Percentiles rank a stretch among this genome's conserved stretches.
These are phyloP conservation scores for Xylaria flabelliformis DNA, from an alignment of 495 filamentous ascomycete species.

Conservation along the genomic window DNA sequence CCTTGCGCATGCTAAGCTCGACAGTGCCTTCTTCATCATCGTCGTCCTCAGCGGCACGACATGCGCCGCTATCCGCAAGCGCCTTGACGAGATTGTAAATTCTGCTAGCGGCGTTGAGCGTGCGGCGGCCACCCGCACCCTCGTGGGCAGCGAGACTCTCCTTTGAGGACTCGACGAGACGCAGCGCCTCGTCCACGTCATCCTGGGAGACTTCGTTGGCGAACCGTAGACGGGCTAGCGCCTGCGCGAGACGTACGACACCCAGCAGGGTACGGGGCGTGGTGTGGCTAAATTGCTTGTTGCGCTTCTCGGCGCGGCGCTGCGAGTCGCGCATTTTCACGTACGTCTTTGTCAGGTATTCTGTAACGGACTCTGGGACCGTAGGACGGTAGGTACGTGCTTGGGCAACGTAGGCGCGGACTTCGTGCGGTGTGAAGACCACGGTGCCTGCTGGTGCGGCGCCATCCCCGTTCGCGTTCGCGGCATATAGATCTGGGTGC, in stretches of 20 bases:
- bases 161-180: conserved; percentile 90
- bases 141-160: conserved; percentile 75
- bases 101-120: conserved; percentile 82
- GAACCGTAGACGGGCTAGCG: conserved; percentile 92
- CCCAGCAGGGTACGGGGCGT: conserved; percentile 92
- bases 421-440: conserved; percentile 87
- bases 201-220: conserved; percentile 81
- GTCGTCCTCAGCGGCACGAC: conserved; percentile 71
- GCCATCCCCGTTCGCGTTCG: conserved; percentile 32
- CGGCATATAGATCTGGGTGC: conserved; percentile 78
- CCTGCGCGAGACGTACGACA: conserved; percentile 90
- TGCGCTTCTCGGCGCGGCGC: conserved; percentile 83
- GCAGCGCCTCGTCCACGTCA: conserved; percentile 93
- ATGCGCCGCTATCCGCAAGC: conserved; percentile 78
- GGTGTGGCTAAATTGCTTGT: conserved; percentile 90
- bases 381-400: conserved; percentile 86
- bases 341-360: conserved; percentile 97
- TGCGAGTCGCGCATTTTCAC: conserved; percentile 88
- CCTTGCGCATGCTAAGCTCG: conserved; percentile 83
- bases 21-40: conserved; percentile 64
- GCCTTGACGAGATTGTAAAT: conserved; percentile 92
- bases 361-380: conserved; percentile 81
- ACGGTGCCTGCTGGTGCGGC: conserved; percentile 47
- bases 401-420: conserved; percentile 93
- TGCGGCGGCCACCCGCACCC: conserved; percentile 58